A percentile compares a stretch with the other conserved stretches of the same genome.
phyloP scores from a whole-genome alignment of 139 green algal species.

The Auxenochlorella protothecoides region DNA sequence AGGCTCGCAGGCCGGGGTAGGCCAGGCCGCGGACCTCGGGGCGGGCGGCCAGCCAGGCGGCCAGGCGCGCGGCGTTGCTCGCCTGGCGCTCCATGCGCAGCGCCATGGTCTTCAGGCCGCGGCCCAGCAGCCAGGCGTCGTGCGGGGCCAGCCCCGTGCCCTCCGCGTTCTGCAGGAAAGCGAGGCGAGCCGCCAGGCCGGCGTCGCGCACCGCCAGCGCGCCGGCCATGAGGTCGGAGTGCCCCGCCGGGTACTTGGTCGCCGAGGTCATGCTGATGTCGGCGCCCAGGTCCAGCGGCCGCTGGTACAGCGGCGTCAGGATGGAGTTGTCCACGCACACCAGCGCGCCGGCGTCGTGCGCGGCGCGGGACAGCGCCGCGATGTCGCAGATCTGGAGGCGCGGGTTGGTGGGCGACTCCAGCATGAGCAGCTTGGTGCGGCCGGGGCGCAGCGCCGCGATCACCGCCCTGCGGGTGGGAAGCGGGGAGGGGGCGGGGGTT shows the following conservation, averaged over 20 bases:
- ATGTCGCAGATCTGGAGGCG: slow-evolving; percentile 96
- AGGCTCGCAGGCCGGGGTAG: slow-evolving; percentile 67
- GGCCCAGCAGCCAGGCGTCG: slow-evolving; percentile 92
- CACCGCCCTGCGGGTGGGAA: slow-evolving; percentile 37
- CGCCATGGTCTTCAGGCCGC: slow-evolving; percentile 95
- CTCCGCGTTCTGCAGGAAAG: slow-evolving; percentile 90
- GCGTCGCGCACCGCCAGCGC: slow-evolving; percentile 70
- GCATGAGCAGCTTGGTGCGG: slow-evolving; percentile 82
- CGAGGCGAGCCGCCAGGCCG: slow-evolving; percentile 69
- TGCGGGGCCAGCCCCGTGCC: slow-evolving; percentile 78
- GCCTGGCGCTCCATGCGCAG: slow-evolving; percentile 84
- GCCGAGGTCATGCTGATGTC: slow-evolving; percentile 94
- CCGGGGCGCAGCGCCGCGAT: slow-evolving; percentile 47
- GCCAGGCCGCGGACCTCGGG: slow-evolving; percentile 77
- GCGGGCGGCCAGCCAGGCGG: slow-evolving; percentile 69
- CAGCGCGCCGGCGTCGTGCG: slow-evolving; percentile 67
- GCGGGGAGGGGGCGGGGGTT: too few relatives aligned
- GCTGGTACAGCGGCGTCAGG: slow-evolving; percentile 78
- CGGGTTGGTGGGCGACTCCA: slow-evolving; percentile 98
- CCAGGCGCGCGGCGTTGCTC: slow-evolving; percentile 52
- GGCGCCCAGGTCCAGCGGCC: slow-evolving; percentile 74
- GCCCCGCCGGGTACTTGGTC: slow-evolving; percentile 94
- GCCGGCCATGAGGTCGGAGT: slow-evolving; percentile 89
- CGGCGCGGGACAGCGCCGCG: slow-evolving; percentile 39
- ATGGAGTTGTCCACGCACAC: slow-evolving; percentile 95